These are phyloP conservation scores for Acanthochlamys bracteata DNA, from an alignment of 106 monocot species.

Conservation along the genomic window DNA sequence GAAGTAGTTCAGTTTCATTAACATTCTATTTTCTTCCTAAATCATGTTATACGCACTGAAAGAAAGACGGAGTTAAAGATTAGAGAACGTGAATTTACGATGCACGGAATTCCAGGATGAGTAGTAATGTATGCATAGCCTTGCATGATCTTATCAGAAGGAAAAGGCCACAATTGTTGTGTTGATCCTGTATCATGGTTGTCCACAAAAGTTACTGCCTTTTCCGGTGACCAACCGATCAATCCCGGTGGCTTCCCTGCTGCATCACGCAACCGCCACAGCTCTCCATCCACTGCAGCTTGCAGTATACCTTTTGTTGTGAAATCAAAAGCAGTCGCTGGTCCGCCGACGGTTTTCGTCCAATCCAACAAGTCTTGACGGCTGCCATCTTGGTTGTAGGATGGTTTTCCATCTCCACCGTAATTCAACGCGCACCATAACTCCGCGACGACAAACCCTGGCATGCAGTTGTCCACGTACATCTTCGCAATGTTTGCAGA, in stretches of 20 bases:
- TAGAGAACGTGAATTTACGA: constrained; percentile 27
- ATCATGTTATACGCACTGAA: too few species aligned
- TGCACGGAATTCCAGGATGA: constrained; percentile 51
- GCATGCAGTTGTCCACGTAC: constrained; percentile 25
- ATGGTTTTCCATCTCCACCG: constrained; percentile 27
- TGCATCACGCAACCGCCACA: constrained; percentile 36
- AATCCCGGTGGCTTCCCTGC: constrained; percentile 44
- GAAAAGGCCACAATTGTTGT: constrained; percentile 50
- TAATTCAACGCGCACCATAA: constrained; percentile 42
- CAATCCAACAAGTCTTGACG: constrained; percentile 42
- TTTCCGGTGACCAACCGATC: constrained; percentile 49
- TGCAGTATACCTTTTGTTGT: constrained; percentile 68
- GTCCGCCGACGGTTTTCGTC: constrained; percentile 19
- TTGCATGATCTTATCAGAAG: constrained; percentile 62
- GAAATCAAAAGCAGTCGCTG: constrained; percentile 49
- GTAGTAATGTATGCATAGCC: constrained; percentile 67
- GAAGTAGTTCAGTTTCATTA: too few species aligned
- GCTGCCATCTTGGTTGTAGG: constrained; percentile 38
- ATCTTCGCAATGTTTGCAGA: constrained; percentile 34
- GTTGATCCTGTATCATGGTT: constrained; percentile 59
- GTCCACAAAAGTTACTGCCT: constrained; percentile 63
- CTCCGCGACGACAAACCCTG: constrained; percentile 42
- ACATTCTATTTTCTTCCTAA: too few species aligned
- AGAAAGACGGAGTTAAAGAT: constrained; percentile 33
- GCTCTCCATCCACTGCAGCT: constrained; percentile 41